These are phyloP conservation scores for Exophiala mesophila DNA, from an alignment of 2,329 filamentous ascomycete genomes.

Conservation along the genomic window DNA sequence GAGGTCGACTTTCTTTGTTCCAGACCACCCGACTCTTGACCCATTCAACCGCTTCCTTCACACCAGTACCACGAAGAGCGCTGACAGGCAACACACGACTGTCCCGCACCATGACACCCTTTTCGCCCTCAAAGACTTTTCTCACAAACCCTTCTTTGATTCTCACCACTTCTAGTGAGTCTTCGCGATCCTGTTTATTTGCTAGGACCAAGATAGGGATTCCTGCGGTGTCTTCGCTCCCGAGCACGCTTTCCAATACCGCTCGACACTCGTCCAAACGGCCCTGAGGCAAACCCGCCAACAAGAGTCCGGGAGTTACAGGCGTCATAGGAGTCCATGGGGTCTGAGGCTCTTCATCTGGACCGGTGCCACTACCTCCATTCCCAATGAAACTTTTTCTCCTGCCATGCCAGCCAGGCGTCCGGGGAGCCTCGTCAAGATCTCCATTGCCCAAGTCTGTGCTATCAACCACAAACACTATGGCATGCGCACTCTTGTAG, in stretches of 20 bases:
- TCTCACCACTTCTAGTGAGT: slow-evolving; percentile 92
- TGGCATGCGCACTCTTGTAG: slow-evolving; percentile 88
- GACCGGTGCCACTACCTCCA: neutral
- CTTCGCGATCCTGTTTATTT: slow-evolving; percentile 96
- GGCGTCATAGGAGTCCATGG: slow-evolving; percentile 34
- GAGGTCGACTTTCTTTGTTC: slow-evolving; percentile 91
- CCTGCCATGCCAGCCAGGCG: slow-evolving; percentile 23
- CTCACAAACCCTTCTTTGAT: slow-evolving; percentile 97
- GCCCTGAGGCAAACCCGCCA: slow-evolving; percentile 35
- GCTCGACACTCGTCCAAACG: slow-evolving; percentile 82
- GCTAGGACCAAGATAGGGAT: slow-evolving; percentile 88
- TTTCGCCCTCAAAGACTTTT: slow-evolving; percentile 92
- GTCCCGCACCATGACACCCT: slow-evolving; percentile 78
- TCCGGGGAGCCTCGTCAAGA: slow-evolving; percentile 44
- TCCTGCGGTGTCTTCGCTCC: slow-evolving; percentile 80
- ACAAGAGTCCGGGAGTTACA: slow-evolving; percentile 31
- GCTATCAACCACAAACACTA: slow-evolving; percentile 96
- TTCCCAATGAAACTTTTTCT: slow-evolving; percentile 27
- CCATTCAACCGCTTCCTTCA: slow-evolving; percentile 96
- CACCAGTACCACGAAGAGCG: slow-evolving; percentile 75
- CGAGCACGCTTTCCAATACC: slow-evolving; percentile 84
- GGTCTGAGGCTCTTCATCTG: slow-evolving; percentile 30
- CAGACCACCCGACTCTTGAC: slow-evolving; percentile 84
- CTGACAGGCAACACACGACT: slow-evolving; percentile 86
- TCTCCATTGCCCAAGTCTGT: slow-evolving; percentile 75